These are phyloP conservation scores for Santalum album DNA, from an alignment of 164 flowering plant genomes.

Conservation along the genomic window DNA sequence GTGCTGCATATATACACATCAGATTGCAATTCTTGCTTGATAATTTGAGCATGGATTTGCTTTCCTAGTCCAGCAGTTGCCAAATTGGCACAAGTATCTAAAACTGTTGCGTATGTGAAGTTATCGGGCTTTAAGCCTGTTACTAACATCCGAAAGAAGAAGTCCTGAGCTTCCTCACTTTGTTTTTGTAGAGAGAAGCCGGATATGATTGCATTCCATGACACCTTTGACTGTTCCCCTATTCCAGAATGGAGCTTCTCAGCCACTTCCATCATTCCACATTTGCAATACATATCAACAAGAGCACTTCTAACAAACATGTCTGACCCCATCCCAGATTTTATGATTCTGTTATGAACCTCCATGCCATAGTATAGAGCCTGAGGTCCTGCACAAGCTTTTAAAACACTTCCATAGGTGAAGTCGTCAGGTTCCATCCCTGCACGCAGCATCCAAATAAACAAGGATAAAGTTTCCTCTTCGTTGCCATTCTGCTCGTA, in stretches of 20 bases:
- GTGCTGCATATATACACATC: slow-evolving; percentile 66
- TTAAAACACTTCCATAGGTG: slow-evolving; percentile 71
- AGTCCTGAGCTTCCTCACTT: slow-evolving; percentile 61
- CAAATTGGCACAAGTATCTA: slow-evolving; percentile 73
- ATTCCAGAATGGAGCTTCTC: slow-evolving; percentile 51
- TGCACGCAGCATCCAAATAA: slow-evolving; percentile 46
- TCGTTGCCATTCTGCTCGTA: slow-evolving; percentile 55
- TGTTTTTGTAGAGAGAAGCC: slow-evolving; percentile 48
- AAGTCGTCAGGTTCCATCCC: slow-evolving; percentile 73
- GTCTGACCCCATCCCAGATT: slow-evolving; percentile 56
- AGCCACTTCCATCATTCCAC: slow-evolving; percentile 62
- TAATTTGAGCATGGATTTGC: slow-evolving; percentile 75
- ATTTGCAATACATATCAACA: slow-evolving; percentile 78
- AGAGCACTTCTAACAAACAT: slow-evolving; percentile 56
- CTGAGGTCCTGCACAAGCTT: slow-evolving; percentile 55
- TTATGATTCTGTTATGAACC: slow-evolving; percentile 50
- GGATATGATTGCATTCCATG: slow-evolving; percentile 78
- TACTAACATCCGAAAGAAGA: slow-evolving; percentile 54
- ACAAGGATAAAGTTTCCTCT: slow-evolving; percentile 35
- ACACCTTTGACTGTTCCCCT: slow-evolving; percentile 39
- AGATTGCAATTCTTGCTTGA: slow-evolving; percentile 54
- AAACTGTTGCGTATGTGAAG: slow-evolving; percentile 77
- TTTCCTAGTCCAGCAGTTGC: slow-evolving; percentile 65
- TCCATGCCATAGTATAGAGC: slow-evolving; percentile 41
- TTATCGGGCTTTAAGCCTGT: slow-evolving; percentile 59